Conservation (phyloP, 257 asterid genomes). For the Nicotiana noctiflora region DNA sequence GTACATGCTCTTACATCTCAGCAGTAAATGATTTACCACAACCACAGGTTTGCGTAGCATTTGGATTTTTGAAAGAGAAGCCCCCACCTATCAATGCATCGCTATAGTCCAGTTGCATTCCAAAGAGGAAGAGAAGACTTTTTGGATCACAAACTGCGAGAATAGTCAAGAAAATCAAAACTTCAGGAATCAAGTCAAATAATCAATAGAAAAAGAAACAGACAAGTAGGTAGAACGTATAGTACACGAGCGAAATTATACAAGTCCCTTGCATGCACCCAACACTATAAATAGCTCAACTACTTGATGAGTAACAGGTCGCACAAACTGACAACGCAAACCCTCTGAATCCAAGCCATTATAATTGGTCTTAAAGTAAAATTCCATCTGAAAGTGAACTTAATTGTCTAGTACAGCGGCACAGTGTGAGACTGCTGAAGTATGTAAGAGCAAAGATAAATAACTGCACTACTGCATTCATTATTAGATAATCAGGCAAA, state of each 20-base stretch:
- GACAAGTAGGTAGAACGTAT: not conserved
- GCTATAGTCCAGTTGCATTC: conserved; percentile 90
- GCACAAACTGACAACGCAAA: not conserved
- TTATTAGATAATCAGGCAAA: not conserved
- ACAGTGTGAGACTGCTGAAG: not conserved
- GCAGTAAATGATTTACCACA: conserved; percentile 92
- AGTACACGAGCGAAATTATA: not conserved
- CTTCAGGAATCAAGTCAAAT: not conserved
- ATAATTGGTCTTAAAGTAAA: not conserved
- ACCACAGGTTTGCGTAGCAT: conserved; percentile 90
- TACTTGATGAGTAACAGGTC: not conserved
- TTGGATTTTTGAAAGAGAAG: conserved; percentile 84
- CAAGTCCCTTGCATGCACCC: not conserved
- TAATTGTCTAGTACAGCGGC: not conserved
- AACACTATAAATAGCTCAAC: not conserved
- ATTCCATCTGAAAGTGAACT: not conserved
- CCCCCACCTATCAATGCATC: conserved; percentile 98
- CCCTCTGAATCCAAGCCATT: not conserved
- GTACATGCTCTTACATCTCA: conserved; percentile 43
- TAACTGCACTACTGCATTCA: not conserved
- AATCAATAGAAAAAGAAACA: not conserved
- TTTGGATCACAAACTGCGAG: conserved; percentile 89
- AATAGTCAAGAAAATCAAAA: not conserved
- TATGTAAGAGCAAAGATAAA: not conserved
- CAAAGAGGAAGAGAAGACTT: conserved; percentile 76